Evolutionary conservation across 2,329 filamentous ascomycete species (phyloP).

Genomic region (Penicillium sp.): DNA sequence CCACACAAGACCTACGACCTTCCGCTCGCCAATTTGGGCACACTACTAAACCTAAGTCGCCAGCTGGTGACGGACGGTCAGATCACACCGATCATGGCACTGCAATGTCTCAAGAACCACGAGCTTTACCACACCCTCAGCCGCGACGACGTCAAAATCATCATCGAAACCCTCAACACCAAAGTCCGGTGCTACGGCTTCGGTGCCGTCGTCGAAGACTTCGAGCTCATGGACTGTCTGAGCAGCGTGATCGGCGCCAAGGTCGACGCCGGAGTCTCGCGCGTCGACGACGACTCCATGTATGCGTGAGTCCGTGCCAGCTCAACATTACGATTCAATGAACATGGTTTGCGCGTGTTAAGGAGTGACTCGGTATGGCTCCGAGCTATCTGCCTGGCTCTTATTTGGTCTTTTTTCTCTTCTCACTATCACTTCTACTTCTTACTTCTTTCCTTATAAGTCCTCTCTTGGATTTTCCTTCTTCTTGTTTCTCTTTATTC

Average conservation of each 20-base stretch:
- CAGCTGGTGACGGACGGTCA: constrained; percentile 73
- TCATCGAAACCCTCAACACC: constrained; percentile 67
- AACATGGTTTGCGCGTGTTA: constrained; percentile 2
- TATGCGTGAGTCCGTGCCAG: constrained; percentile 17
- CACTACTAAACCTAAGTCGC: constrained; percentile 76
- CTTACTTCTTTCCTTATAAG: background rate
- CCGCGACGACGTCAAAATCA: constrained; percentile 61
- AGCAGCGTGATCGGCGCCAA: constrained; percentile 57
- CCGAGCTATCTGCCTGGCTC: background rate
- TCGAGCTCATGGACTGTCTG: constrained; percentile 64
- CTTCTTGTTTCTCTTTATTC: background rate
- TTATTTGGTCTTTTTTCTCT: background rate
- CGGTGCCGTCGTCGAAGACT: constrained; percentile 65
- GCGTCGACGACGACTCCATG: constrained; percentile 30
- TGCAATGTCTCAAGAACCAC: constrained; percentile 73
- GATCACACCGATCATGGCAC: constrained; percentile 92
- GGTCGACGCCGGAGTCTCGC: constrained; percentile 26
- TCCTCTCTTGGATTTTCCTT: background rate
- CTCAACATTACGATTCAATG: constrained; percentile 10
- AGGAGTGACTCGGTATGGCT: background rate
- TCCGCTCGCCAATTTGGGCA: constrained; percentile 68
- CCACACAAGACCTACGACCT: constrained; percentile 74
- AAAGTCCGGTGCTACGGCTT: constrained; percentile 92
- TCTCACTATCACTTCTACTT: background rate
- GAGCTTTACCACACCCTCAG: constrained; percentile 63